These are phyloP conservation scores for Penicillium paxilli DNA, from an alignment of 495 filamentous ascomycete genomes.

Conservation along the genomic window DNA sequence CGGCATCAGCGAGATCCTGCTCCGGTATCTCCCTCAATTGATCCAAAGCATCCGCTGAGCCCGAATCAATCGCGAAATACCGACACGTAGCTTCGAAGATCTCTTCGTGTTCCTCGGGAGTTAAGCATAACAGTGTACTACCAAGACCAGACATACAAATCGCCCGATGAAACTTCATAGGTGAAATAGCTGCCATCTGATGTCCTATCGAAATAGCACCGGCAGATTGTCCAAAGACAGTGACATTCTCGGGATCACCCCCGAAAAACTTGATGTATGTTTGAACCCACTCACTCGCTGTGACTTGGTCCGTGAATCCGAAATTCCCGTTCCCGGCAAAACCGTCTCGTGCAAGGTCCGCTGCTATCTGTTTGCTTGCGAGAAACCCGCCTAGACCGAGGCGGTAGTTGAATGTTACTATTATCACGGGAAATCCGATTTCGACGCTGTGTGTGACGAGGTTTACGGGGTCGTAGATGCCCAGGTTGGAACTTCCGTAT, in stretches of 20 bases:
- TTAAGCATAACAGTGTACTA: background rate
- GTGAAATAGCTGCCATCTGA: slow-evolving; percentile 9
- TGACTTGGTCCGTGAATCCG: background rate
- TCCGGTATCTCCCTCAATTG: slow-evolving; percentile 6
- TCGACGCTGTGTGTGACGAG: slow-evolving; percentile 6
- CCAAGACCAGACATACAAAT: slow-evolving; percentile 15
- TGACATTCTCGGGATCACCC: background rate
- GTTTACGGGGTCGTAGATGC: slow-evolving; percentile 14
- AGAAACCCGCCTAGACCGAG: slow-evolving; percentile 14
- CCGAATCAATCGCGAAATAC: slow-evolving; percentile 7
- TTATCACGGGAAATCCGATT: slow-evolving; percentile 1
- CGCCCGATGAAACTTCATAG: slow-evolving; percentile 12
- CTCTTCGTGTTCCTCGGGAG: slow-evolving; percentile 4
- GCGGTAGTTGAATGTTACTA: slow-evolving; percentile 14
- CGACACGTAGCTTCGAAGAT: slow-evolving; percentile 6
- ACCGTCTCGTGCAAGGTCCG: slow-evolving; percentile 8
- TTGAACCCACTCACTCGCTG: background rate
- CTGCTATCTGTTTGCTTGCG: slow-evolving; percentile 4
- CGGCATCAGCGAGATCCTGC: slow-evolving; percentile 12
- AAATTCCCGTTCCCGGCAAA: slow-evolving; percentile 9
- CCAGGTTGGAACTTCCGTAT: slow-evolving; percentile 10
- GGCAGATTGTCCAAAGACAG: background rate
- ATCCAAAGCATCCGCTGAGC: slow-evolving; percentile 5
- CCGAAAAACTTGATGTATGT: background rate
- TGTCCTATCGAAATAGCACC: slow-evolving; percentile 6